Base-by-base conservation (phyloP, 2,329 filamentous ascomycete species). In the Pseudocercospora fuligena region DNA sequence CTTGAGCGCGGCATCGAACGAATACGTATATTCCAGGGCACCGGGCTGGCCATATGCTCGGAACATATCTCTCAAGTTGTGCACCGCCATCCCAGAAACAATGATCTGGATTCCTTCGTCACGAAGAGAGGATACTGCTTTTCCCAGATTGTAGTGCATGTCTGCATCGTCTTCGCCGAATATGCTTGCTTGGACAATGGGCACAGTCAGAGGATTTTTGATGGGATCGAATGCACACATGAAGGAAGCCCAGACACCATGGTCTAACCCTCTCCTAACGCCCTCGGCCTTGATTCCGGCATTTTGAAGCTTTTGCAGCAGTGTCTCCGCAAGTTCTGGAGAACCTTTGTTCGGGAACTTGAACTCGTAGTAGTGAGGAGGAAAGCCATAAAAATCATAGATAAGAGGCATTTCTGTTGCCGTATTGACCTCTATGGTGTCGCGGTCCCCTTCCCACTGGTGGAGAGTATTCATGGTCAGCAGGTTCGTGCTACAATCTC, bases 321-420 rank as follows among this genome's bases (percentile, higher is more conserved):
- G 83, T 60, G 83, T 84, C 25, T 84, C 78, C 1, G 89, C 88
- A 6, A 93, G 76, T 43, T 85, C 81, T 3, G 84, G 84, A 53
- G 84, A 88, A 33, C 90, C 90, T 33, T 80, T 83, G 72, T 89
- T 88, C 0, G 89, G 89, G 69, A 88, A 93, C 61, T 87, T 82
- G 61, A 89, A 87, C 67, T 89, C 80, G 77, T 92, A 92, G 74
- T 88, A 92, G 71, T 91, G 84, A 1, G 84, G 78, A 0, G 90
- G 90, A 75, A 92, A 93, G 1, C 89, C 89, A 74, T 90, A 90
- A 80, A 91, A 92, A 75, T 92, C 90, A 76, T 92, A 92, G 60
- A 92, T 90, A 70, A 92, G 75, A 65, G 89, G 86, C 3, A 85
- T 88, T n/a, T 83, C 79, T 64, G 87, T 87, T 2, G 86, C 88